Conservation (phyloP, 23 red algal species). For the Gracilariopsis chorda region DNA sequence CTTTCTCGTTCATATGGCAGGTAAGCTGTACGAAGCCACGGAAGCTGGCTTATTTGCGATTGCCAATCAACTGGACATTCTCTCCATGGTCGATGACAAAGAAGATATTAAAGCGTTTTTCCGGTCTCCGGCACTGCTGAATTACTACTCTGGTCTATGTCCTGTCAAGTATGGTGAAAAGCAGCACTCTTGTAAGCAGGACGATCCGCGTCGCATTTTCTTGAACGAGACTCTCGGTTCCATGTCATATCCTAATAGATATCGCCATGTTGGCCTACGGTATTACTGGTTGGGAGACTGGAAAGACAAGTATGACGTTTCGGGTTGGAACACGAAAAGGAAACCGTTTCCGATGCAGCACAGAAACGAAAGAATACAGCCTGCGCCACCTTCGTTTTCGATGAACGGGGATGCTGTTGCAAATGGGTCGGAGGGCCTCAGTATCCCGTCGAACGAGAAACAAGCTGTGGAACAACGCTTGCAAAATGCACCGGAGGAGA, state of each 20-base stretch:
- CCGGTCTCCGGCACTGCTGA: constrained; percentile 32
- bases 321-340: constrained; percentile 56
- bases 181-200: constrained; percentile 48
- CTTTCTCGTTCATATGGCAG: constrained; percentile 88
- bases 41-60: constrained; percentile 67
- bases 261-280: constrained; percentile 72
- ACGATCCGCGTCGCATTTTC: constrained; percentile 54
- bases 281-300: constrained; percentile 66
- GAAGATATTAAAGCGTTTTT: constrained; percentile 87
- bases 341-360: background rate
- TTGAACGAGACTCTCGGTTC: constrained; percentile 54
- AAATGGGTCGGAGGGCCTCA: too few species aligned
- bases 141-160: constrained; percentile 64
- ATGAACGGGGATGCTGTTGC: too few species aligned
- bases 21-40: constrained; percentile 95
- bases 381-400: too few species aligned
- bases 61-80: constrained; percentile 84
- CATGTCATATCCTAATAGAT: constrained; percentile 63
- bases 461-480: too few species aligned
- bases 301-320: constrained; percentile 79
- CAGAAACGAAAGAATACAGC: too few species aligned
- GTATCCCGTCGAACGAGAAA: too few species aligned
- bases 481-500: too few species aligned
- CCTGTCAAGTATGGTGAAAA: constrained; percentile 15
- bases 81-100: constrained; percentile 76